Conservation (phyloP, 257 asterid genomes). For the Forsythia viridissima region DNA sequence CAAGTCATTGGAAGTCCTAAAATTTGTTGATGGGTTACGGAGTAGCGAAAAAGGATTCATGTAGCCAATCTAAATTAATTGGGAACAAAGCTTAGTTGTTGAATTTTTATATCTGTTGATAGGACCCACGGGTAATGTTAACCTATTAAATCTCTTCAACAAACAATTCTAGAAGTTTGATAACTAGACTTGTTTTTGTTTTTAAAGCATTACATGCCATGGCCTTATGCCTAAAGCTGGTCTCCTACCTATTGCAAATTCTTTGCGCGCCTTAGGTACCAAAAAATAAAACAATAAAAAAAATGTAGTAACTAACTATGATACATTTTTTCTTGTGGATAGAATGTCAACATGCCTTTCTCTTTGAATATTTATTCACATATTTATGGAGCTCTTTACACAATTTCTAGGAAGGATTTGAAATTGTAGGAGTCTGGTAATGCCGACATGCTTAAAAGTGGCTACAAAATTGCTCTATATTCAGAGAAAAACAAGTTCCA, state of each 20-base stretch:
- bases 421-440: background rate
- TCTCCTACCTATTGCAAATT: background rate
- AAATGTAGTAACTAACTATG: background rate
- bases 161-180: background rate
- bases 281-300: background rate
- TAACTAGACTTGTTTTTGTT: background rate
- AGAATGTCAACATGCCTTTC: background rate
- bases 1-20: background rate
- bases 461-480: background rate
- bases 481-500: background rate
- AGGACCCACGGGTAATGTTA: background rate
- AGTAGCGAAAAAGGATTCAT: background rate
- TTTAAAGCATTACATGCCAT: background rate
- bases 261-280: background rate
- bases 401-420: background rate
- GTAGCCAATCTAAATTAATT: background rate
- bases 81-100: background rate
- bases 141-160: background rate
- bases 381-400: background rate
- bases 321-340: background rate
- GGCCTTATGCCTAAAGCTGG: background rate
- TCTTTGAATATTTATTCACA: background rate
- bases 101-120: background rate
- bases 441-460: background rate
- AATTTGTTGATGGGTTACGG: background rate